Evolutionary conservation across 768 basidiomycete species (phyloP).

Genomic region (Serendipita sp.): DNA sequence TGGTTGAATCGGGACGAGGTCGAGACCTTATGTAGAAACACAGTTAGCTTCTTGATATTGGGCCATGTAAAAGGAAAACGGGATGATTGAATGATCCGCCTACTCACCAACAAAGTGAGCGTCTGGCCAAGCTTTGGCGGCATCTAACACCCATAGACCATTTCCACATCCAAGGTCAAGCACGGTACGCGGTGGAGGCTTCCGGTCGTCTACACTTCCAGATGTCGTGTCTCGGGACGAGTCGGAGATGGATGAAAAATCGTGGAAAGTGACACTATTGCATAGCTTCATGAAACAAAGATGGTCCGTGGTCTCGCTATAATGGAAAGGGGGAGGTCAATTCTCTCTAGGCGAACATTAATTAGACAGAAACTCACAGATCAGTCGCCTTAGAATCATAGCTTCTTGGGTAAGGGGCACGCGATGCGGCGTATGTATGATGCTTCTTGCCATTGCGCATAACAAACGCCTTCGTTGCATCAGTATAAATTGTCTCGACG

Average conservation of each 20-base stretch:
- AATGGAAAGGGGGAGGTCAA: background rate
- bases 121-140: constrained; percentile 47
- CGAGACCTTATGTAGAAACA: constrained; percentile 32
- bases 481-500: too few species aligned
- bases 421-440: too few species aligned
- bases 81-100: background rate
- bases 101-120: constrained; percentile 47
- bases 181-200: constrained; percentile 19
- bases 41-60: background rate
- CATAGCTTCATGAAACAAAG: constrained; percentile 36
- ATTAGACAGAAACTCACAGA: constrained; percentile 33
- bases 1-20: constrained; percentile 57
- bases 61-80: too few species aligned
- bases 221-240: constrained; percentile 27
- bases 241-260: constrained; percentile 36
- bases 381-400: constrained; percentile 50
- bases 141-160: constrained; percentile 58
- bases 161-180: constrained; percentile 63
- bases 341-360: constrained; percentile 5
- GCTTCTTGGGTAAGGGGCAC: constrained; percentile 45
- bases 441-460: too few species aligned
- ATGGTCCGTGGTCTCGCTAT: constrained; percentile 56
- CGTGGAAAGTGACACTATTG: constrained; percentile 48
- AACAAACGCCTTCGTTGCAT: too few species aligned
- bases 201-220: background rate